Percentiles rank a stretch among this genome's conserved stretches.
Conservation (phyloP, 192 early-diverging fungal species). For the Fimicolochytrium jonesii region DNA sequence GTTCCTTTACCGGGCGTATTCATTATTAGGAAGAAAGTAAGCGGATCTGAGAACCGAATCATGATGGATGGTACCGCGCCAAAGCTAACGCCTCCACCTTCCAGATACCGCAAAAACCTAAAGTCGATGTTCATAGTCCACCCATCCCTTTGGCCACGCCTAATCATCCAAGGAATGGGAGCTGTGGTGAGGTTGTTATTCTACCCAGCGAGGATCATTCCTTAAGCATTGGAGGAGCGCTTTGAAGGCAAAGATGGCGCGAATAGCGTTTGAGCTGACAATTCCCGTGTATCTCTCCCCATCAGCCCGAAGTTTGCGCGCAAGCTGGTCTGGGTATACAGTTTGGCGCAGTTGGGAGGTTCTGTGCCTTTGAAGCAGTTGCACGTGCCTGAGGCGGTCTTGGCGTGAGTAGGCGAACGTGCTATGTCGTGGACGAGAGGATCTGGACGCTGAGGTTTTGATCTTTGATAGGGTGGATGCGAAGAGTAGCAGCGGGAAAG, state of each 20-base stretch:
- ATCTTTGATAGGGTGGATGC: too few relatives aligned
- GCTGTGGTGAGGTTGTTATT: constrained; percentile 71
- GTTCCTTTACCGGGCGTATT: constrained; percentile 86
- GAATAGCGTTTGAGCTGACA: too few relatives aligned
- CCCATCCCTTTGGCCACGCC: constrained; percentile 75
- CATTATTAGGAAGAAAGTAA: constrained; percentile 72
- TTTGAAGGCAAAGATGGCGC: too few relatives aligned
- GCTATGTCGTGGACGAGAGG: too few relatives aligned
- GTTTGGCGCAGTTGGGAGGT: constrained; percentile 60
- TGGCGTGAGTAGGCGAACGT: too few relatives aligned
- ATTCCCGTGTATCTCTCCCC: too few relatives aligned
- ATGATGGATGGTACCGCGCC: too few relatives aligned
- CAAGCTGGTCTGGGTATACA: constrained; percentile 80
- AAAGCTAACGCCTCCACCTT: too few relatives aligned
- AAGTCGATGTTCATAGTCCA: constrained; percentile 91
- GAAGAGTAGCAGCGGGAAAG: too few relatives aligned
- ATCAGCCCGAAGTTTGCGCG: constrained; percentile 87
- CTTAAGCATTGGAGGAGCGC: too few relatives aligned
- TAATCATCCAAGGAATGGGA: constrained; percentile 82
- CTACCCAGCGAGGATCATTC: not conserved
- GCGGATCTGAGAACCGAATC: too few relatives aligned
- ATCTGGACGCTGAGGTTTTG: too few relatives aligned
- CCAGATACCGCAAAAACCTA: constrained; percentile 80
- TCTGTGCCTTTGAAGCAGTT: constrained; percentile 70
- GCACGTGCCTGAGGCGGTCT: constrained; percentile 67